Conservation (phyloP, 2,329 filamentous ascomycete genomes). For the Bipolaris victoriae region DNA sequence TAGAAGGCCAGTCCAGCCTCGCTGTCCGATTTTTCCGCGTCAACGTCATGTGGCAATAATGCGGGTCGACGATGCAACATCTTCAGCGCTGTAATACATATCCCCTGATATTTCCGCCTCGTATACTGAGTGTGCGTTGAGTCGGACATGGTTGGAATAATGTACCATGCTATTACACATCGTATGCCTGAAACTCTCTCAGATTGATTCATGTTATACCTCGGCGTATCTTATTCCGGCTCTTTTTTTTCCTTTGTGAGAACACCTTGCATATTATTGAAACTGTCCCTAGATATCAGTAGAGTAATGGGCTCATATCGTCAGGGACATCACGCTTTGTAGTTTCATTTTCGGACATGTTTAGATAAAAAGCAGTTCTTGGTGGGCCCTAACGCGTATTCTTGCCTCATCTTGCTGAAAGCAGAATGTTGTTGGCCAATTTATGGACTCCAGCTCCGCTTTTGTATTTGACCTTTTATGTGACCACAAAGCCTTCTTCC, state of each 20-base stretch:
- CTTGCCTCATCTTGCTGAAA: too few relatives aligned
- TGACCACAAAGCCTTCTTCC: too few relatives aligned
- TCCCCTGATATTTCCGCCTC: neutral
- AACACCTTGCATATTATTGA: too few relatives aligned
- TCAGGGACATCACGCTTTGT: too few relatives aligned
- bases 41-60: neutral
- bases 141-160: neutral
- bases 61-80: neutral
- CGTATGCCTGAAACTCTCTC: neutral
- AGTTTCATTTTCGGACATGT: too few relatives aligned
- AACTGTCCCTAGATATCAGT: too few relatives aligned
- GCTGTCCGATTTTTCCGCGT: neutral
- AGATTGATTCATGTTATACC: neutral
- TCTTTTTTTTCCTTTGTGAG: neutral
- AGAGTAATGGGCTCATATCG: too few relatives aligned
- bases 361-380: too few relatives aligned
- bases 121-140: neutral
- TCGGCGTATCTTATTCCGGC: neutral
- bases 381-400: too few relatives aligned
- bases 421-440: too few relatives aligned
- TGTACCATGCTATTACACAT: neutral
- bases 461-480: too few relatives aligned
- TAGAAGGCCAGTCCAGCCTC: constrained; percentile 6
- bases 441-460: too few relatives aligned
- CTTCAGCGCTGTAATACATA: neutral